A percentile compares a stretch with the other conserved stretches of the same genome.
phyloP scores from a whole-genome alignment of 495 filamentous ascomycete species.

The Hypoxylon crocopeplum region DNA sequence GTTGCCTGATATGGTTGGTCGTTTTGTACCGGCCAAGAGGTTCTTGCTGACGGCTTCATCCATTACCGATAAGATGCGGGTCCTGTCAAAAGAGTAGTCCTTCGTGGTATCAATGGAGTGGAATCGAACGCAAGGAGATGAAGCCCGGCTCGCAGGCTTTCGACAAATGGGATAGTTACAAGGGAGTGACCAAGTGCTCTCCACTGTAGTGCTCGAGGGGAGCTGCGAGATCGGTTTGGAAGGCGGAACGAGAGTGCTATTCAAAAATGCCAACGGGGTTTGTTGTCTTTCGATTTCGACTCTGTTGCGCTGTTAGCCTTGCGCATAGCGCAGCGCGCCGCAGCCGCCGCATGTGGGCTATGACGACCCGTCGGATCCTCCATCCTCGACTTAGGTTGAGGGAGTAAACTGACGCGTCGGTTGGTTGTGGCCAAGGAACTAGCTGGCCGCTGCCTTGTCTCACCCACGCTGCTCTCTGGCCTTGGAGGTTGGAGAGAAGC shows the following conservation, averaged over 20 bases:
- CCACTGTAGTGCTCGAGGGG: background rate
- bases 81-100: slow-evolving; percentile 8
- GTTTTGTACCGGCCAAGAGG: background rate
- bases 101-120: slow-evolving; percentile 28
- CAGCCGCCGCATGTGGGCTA: slow-evolving; percentile 50
- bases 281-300: slow-evolving; percentile 31
- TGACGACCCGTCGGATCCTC: slow-evolving; percentile 42
- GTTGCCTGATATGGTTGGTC: slow-evolving; percentile 4
- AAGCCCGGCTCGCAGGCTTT: slow-evolving; percentile 22
- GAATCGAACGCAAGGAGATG: slow-evolving; percentile 27
- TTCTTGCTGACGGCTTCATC: slow-evolving; percentile 5
- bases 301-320: slow-evolving; percentile 31
- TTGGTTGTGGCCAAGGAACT: slow-evolving; percentile 55
- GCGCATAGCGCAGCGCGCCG: slow-evolving; percentile 48
- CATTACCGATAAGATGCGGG: slow-evolving; percentile 9
- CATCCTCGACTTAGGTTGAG: slow-evolving; percentile 49
- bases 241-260: background rate
- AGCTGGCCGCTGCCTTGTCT: slow-evolving; percentile 48
- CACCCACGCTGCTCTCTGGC: slow-evolving; percentile 28
- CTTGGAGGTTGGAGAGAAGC: slow-evolving; percentile 54
- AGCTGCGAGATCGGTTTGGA: background rate
- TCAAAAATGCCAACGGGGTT: slow-evolving; percentile 36
- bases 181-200: slow-evolving; percentile 1
- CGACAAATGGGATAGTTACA: slow-evolving; percentile 25
- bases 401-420: slow-evolving; percentile 58